Evolutionary conservation across 495 filamentous ascomycete genomes (phyloP).

Genomic region (Daldinia loculata): DNA sequence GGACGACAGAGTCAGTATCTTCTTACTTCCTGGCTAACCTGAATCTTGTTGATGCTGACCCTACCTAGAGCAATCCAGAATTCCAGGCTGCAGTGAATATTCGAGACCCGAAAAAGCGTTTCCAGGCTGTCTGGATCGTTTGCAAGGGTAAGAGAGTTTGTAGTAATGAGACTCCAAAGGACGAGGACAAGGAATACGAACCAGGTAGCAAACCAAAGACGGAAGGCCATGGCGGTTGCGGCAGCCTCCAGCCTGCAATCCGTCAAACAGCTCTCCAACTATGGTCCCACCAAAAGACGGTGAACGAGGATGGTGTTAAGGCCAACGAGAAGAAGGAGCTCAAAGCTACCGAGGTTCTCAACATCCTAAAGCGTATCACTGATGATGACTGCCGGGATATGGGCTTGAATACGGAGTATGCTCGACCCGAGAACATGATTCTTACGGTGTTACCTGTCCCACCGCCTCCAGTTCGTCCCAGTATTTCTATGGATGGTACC

Average conservation of each 20-base stretch:
- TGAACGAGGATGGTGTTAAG: conserved; percentile 81
- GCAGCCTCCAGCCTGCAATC: conserved; percentile 87
- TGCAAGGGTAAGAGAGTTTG: conserved; percentile 89
- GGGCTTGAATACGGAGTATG: conserved; percentile 91
- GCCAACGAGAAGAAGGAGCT: conserved; percentile 84
- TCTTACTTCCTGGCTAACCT: conserved; percentile 52
- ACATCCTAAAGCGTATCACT: conserved; percentile 84
- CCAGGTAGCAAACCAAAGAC: conserved; percentile 58
- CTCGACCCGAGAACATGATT: conserved; percentile 98
- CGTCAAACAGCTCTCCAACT: conserved; percentile 85
- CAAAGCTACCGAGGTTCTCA: conserved; percentile 82
- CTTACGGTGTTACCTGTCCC: conserved; percentile 94
- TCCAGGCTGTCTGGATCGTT: conserved; percentile 82
- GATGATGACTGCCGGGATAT: conserved; percentile 82
- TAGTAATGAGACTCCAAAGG: conserved; percentile 72
- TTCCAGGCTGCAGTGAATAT: conserved; percentile 82
- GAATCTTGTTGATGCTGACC: conserved; percentile 70
- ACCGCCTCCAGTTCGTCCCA: conserved; percentile 92
- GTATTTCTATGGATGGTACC: conserved; percentile 92
- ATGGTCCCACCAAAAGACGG: conserved; percentile 58
- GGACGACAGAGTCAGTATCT: conserved; percentile 90
- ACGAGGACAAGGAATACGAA: conserved; percentile 65
- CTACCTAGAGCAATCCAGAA: conserved; percentile 76
- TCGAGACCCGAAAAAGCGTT: conserved; percentile 91
- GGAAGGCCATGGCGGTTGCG: conserved; percentile 83